Base-by-base conservation (phyloP, 768 basidiomycete genomes). In the Mycena latifolia region DNA sequence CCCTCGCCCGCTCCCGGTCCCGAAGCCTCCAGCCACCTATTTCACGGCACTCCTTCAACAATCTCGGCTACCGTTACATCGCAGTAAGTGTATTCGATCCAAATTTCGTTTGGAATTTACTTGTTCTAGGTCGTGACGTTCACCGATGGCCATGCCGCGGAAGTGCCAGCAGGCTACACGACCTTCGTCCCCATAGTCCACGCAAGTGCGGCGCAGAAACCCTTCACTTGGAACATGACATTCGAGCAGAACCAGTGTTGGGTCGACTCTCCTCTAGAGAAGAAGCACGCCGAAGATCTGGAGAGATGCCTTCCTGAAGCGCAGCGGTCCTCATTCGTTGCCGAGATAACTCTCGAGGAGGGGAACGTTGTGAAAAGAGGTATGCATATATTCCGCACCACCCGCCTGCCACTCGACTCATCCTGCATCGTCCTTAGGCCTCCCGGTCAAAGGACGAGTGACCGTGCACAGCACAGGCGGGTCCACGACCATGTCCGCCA, bases 231-330 rank as follows among this genome's bases (percentile, higher is more conserved):
- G 52, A 33, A 33, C 31, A 11, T 11, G 31, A 33, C 31, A 5
- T 33, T 33, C n/a, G n/a, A n/a, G n/a, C n/a, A n/a, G n/a, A 33
- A 11, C 11, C 31, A 11, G 24, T 27, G 25, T 31, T 17, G 20
- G 10, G 22, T 4, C 22, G 54, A 56, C 8, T 51, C 31, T 35
- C 33, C 54, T 29, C 5, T 1, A 24, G 15, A 6, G 33, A 52
- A 50, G n/a, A 47, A 54, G 18, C 41, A 29, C 25, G 29, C 20
- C 0, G 54, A 56, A 3, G 45, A 20, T 17, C 14, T 54, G 11
- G 58, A 66, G 18, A 53, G 17, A 27, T 66, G 65, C 22, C 43
- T 66, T 2, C 65, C 65, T n/a, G 37, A 58, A 59, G 41, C 39
- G 5, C 24, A 59, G 15, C 58, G 56, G 2, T 54, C 65, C 18